Evolutionary conservation across 2,329 filamentous ascomycete species (phyloP), one percentile per base, ranked within the genome.

Genomic region (Colletotrichum sp.): DNA sequence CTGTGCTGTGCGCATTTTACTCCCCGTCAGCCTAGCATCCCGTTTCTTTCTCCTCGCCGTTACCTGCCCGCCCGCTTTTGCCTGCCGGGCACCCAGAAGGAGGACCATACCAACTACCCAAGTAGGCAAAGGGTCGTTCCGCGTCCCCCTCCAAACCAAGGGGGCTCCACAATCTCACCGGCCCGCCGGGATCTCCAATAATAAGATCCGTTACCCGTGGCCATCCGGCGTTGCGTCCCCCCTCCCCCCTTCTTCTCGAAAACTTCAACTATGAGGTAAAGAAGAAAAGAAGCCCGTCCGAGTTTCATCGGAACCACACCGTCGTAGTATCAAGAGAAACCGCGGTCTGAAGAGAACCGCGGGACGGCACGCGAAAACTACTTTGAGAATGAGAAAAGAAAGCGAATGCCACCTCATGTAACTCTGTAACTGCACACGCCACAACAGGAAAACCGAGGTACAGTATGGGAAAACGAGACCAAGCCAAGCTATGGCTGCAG

Each of bases 121-220:
- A n/a, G n/a, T 52, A 52, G 44, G 28, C n/a, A 60, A 27, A 25
- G 19, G 25, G 44, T 52, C 44, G n/a, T 22, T 39, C 16, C 36
- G 15, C 36, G 36, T 44, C 39, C 39, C 39, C 39, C 16, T 44
- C 44, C 44, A 22, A 9, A 22, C 44, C 44, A 30, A 60, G 28
- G 12, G 15, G 30, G 68, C 68, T 70, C 68, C 68, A 70, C 68
- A 61, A 22, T 52, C 57, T 59, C 68, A 39, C 72, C 68, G 68
- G 68, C 52, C 44, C 34, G 34, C 36, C 36, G 61, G 68, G 72
- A 39, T 66, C 60, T 27, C 72, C 30, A 48, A 48, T 64, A 59
- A 65, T 48, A 71, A 74, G 72, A 71, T 74, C 68, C 68, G 52
- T 61, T 57, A 11, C 66, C 57, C 60, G 25, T 55, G 30, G 39